Evolutionary conservation across 2,329 filamentous ascomycete genomes (phyloP), one percentile per base, ranked within the genome.

Genomic region (Fusarium sambucinum): DNA sequence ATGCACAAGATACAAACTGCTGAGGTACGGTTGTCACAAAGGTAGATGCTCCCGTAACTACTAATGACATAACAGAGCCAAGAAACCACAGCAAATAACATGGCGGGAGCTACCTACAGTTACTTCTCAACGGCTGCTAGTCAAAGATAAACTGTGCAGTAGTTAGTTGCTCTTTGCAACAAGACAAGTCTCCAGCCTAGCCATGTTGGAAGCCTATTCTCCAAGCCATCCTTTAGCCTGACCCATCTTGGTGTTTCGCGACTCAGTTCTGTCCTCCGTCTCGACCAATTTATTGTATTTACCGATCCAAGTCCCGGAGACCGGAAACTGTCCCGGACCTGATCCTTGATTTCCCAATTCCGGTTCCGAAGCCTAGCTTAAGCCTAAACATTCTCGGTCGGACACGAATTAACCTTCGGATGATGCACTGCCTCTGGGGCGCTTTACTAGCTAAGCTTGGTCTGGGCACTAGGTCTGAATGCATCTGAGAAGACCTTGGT

Each of bases 111-210:
- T 21, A 40, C n/a, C 12, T 38, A 19, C n/a, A 41, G 23, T 48
- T 23, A 32, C 17, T 42, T 47, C 32, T 37, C 46, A 64, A 63
- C 51, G 45, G 38, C 33, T 57, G 19, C 30, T 63, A 45, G 61
- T 53, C 35, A 59, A 46, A 37, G 10, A 59, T 17, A 46, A 21
- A 17, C 21, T 58, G 27, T 33, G 45, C 19, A 23, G 32, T 64
- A 35, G 27, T 35, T 19, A 9, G 35, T 5, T 5, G 21, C 9
- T 6, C 16, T 11, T 11, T 21, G 23, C 16, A 25, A 27, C 14
- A 42, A 42, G 6, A 42, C 21, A 42, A 27, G 21, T 9, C n/a
- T 21, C 21, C 21, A 19, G 14, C 38, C 14, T 37, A 37, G 19
- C 45, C 21, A 37, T 38, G 32, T 12, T 25, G 17, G 19, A 46